Evolutionary conservation across 208 protist genomes (phyloP), one percentile per base, ranked within the genome.

Genomic region (Acanthamoeba sp.): DNA sequence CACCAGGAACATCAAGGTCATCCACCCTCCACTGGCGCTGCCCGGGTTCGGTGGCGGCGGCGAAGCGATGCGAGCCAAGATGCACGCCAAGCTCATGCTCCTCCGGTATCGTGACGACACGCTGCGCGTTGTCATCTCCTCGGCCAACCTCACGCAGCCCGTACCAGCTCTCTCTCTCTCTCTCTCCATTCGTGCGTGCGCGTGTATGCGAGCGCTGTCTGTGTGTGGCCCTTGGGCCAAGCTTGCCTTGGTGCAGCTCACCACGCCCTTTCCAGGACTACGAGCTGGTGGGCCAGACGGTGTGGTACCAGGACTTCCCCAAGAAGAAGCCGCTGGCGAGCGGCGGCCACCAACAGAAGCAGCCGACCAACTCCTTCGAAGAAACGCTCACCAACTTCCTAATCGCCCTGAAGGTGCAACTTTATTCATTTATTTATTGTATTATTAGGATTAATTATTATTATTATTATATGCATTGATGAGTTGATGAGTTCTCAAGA

Each of bases 251-350:
- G 66, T 71, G 62, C 88, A n/a, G 32, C 48, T 12, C 85, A 94
- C 62, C 69, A 82, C 64, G 4, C 1, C 55, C 55, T 5, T 18
- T 36, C 22, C 18, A 66, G 40, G 94, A 95, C 57, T 95, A 91
- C 45, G 32, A 64, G 14, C 24, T 32, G 24, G 55, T 94, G 6
- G 78, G 78, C 27, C 94, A 95, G 94, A 95, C 88, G 6, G 85
- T 95, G 34, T 95, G 94, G 94, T 94, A 52, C 87, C 94, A 95
- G 57, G 94, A 95, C 91, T 95, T 94, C 66, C 36, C 10, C 14
- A 55, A 82, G 69, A n/a, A 93, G 76, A 4, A 64, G 27, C 18
- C 12, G 57, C 22, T 18, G 59, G 16, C 20, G 16, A 20, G 59
- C 50, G 32, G 52, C 34, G 32, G 52, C 12, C 20, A 29, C 24